Conservation (phyloP, 495 filamentous ascomycete genomes). For the Aspergillus sclerotiicarbonarius region DNA sequence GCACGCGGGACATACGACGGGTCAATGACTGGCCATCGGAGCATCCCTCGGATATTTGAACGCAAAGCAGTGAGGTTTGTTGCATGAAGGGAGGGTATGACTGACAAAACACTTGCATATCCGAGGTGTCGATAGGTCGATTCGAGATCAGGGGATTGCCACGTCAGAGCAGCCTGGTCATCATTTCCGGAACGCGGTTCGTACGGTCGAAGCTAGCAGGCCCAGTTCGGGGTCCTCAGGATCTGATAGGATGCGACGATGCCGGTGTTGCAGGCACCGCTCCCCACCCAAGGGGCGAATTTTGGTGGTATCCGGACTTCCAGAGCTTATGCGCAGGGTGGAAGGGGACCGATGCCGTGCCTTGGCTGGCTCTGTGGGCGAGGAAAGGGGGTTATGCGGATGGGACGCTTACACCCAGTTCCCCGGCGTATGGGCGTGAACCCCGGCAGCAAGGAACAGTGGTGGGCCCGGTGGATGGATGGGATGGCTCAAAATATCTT, state of each 20-base stretch:
- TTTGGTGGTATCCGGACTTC: conserved; percentile 1
- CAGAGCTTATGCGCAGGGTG: conserved; percentile 6
- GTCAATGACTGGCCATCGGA: conserved; percentile 2
- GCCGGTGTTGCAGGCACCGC: conserved; percentile 10
- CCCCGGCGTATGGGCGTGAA: neutral
- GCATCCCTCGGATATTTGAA: conserved; percentile 6
- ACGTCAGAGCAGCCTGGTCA: conserved; percentile 23
- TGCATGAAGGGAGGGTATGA: conserved; percentile 8
- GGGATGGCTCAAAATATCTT: conserved; percentile 1
- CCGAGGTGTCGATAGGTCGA: conserved; percentile 13
- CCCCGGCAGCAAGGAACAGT: conserved; percentile 4
- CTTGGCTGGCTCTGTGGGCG: neutral
- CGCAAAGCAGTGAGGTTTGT: conserved; percentile 4
- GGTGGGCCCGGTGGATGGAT: neutral
- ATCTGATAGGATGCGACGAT: conserved; percentile 17
- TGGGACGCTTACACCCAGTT: conserved; percentile 2
- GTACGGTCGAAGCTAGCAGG: conserved; percentile 10
- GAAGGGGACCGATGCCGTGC: neutral
- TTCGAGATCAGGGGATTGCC: conserved; percentile 18
- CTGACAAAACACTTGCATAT: conserved; percentile 12
- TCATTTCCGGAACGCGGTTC: conserved; percentile 14
- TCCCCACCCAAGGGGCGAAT: conserved; percentile 12
- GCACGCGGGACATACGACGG: neutral
- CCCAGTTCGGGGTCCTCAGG: conserved; percentile 3
- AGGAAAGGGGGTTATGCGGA: conserved; percentile 3